Percentiles rank a stretch among this genome's conserved stretches.
phyloP scores from a whole-genome alignment of 2,329 filamentous ascomycete species.

The Dactylellina parvicollis region DNA sequence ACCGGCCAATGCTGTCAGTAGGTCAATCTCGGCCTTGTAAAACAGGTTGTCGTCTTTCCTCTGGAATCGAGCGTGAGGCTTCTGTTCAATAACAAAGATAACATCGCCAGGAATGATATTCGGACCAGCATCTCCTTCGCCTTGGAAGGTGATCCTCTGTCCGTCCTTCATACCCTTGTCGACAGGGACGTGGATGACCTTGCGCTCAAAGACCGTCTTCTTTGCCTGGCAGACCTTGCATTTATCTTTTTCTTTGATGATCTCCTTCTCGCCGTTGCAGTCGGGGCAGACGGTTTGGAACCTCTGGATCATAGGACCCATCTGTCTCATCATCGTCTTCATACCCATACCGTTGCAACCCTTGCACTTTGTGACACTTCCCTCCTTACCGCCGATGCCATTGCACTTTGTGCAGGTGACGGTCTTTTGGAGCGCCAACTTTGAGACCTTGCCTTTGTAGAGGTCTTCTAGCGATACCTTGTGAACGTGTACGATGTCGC shows the following conservation, averaged over 20 bases:
- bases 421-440: slow-evolving; percentile 95
- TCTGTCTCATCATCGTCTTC: slow-evolving; percentile 99
- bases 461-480: slow-evolving; percentile 98
- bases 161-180: slow-evolving; percentile 93
- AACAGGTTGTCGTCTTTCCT: slow-evolving; percentile 96
- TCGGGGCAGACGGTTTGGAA: slow-evolving; percentile 99
- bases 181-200: slow-evolving; percentile 97
- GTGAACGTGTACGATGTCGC: slow-evolving; percentile 97
- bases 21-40: slow-evolving; percentile 93
- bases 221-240: slow-evolving; percentile 97
- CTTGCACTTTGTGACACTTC: slow-evolving; percentile 90
- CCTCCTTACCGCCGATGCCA: slow-evolving; percentile 94
- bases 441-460: slow-evolving; percentile 97
- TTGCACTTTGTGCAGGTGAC: slow-evolving; percentile 96
- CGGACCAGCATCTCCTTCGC: slow-evolving; percentile 94
- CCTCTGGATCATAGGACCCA: slow-evolving; percentile 99
- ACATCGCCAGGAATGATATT: slow-evolving; percentile 94
- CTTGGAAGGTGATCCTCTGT: slow-evolving; percentile 95
- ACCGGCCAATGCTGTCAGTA: slow-evolving; percentile 91
- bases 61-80: slow-evolving; percentile 95
- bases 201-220: slow-evolving; percentile 97
- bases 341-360: slow-evolving; percentile 94
- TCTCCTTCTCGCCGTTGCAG: slow-evolving; percentile 96
- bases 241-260: slow-evolving; percentile 93
- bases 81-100: slow-evolving; percentile 98